phyloP scores from a whole-genome alignment of 2,329 filamentous ascomycete species.

The Rhexocercosporidium sp. region DNA sequence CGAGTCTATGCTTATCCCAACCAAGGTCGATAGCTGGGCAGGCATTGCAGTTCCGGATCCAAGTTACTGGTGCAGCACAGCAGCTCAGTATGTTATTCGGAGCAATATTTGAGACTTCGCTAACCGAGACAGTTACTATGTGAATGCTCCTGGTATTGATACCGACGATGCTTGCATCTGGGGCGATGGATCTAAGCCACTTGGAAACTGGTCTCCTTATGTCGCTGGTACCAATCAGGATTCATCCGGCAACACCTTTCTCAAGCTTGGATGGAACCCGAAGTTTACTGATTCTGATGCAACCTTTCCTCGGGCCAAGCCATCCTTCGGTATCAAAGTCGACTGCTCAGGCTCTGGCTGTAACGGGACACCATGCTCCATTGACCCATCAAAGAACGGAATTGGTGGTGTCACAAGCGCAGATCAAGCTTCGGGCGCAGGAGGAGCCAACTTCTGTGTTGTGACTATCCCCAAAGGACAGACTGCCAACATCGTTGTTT shows the following conservation, averaged over 20 bases:
- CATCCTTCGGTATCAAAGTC: constrained; percentile 72
- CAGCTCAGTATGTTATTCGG: constrained; percentile 68
- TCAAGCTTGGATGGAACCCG: constrained; percentile 81
- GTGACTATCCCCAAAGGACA: constrained; percentile 73
- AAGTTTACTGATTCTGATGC: constrained; percentile 65
- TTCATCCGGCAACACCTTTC: constrained; percentile 66
- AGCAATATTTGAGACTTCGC: constrained; percentile 19
- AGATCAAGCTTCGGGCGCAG: constrained; percentile 63
- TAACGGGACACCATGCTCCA: constrained; percentile 76
- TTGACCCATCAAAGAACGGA: constrained; percentile 62
- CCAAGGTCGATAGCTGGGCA: constrained; percentile 61
- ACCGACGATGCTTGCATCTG: constrained; percentile 70
- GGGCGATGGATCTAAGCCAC: constrained; percentile 65
- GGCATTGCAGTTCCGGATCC: constrained; percentile 72
- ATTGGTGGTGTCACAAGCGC: constrained; percentile 65
- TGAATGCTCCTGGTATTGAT: constrained; percentile 73
- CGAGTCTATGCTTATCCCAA: constrained; percentile 83
- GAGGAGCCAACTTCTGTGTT: constrained; percentile 74
- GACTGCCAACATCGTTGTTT: constrained; percentile 71
- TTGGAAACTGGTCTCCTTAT: constrained; percentile 80
- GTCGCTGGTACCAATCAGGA: constrained; percentile 78
- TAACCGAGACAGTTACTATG: constrained; percentile 64
- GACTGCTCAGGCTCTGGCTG: constrained; percentile 70
- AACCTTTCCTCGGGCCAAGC: constrained; percentile 53
- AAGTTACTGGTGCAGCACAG: constrained; percentile 73